Base-by-base conservation (phyloP, 2,329 filamentous ascomycete genomes). In the Raffaelea ambrosiae region DNA sequence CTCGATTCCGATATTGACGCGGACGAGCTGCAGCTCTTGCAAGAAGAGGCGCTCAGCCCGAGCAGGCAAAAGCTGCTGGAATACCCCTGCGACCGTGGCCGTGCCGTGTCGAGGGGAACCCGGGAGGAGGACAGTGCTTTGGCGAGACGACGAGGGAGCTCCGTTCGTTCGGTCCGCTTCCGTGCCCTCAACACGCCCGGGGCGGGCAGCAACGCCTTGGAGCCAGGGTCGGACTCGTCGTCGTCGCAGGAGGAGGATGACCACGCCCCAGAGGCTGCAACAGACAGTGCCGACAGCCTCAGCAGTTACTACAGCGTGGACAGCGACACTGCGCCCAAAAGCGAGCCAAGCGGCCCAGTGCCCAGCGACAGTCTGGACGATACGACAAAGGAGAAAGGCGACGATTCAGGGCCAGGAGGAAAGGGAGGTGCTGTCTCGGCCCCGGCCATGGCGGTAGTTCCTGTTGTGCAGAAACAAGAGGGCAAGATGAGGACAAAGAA, bases 401-500 rank as follows among this genome's bases (percentile, higher is more conserved):
- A 38, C 7, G 35, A 38, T 7, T 14, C 35, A 38, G 16, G 35
- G 18, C 35, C 14, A 38, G 35, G 18, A 16, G 18, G 16, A 9
- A 5, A 38, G 16, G 8, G 18, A 38, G 8, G 16, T 8, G 35
- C 5, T 29, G 7, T 29, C 26, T 29, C 7, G 7, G 18, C 8
- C 7, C 35, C 8, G 16, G 35, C 35, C 14, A 38, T 48, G 13
- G 13, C 26, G 13, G 13, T 13, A 13, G 26, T 7, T 29, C 26
- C 26, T 29, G n/a, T n/a, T n/a, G n/a, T n/a, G n/a, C 26, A 29
- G 26, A 29, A 29, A 13, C 26, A 7, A 29, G 26, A 29, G 26
- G 52, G 63, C 8, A 55, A 71, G 44, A 59, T 61, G 0, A 63
- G 56, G 31, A 79, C 76, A 0, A 70, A 72, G 53, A 74, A 67